Evolutionary conservation across 139 green algal species (phyloP).

Genomic region (Chlorella sp.): DNA sequence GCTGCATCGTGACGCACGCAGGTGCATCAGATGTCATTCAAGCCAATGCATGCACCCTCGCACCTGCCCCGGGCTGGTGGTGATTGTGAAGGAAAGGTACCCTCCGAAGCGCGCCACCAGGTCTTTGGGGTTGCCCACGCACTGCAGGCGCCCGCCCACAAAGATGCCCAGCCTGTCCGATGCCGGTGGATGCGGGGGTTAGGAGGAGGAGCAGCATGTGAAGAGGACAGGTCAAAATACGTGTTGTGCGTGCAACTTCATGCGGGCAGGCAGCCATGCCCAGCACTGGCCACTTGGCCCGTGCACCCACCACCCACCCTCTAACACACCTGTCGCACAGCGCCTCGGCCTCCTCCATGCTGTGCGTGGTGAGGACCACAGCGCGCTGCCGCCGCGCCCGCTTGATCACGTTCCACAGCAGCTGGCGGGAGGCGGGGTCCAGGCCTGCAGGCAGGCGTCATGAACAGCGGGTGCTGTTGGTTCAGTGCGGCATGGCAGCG

Average conservation of each 20-base stretch:
- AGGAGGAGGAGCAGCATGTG: too few species aligned
- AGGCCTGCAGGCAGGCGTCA: too few species aligned
- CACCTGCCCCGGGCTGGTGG: constrained; percentile 63
- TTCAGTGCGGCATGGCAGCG: not conserved
- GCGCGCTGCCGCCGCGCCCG: constrained; percentile 53
- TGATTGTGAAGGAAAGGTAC: constrained; percentile 85
- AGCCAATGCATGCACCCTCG: too few species aligned
- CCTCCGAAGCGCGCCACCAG: constrained; percentile 80
- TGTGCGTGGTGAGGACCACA: constrained; percentile 95
- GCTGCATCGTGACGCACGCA: too few species aligned
- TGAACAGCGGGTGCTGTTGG: too few species aligned
- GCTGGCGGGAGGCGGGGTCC: constrained; percentile 67
- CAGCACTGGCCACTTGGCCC: too few species aligned
- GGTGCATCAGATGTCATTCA: too few species aligned
- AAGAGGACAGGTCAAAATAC: too few species aligned
- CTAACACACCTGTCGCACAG: constrained; percentile 74
- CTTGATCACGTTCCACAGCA: constrained; percentile 86
- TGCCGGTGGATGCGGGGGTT: too few species aligned
- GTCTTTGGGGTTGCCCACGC: constrained; percentile 85
- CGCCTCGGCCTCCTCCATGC: constrained; percentile 80
- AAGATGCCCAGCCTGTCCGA: constrained; percentile 78
- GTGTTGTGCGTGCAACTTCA: too few species aligned
- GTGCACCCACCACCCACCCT: too few species aligned
- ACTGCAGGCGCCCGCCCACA: constrained; percentile 71
- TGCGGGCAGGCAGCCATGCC: too few species aligned